phyloP scores from a whole-genome alignment of 805 yeast species.

The Torulaspora delbrueckii region DNA sequence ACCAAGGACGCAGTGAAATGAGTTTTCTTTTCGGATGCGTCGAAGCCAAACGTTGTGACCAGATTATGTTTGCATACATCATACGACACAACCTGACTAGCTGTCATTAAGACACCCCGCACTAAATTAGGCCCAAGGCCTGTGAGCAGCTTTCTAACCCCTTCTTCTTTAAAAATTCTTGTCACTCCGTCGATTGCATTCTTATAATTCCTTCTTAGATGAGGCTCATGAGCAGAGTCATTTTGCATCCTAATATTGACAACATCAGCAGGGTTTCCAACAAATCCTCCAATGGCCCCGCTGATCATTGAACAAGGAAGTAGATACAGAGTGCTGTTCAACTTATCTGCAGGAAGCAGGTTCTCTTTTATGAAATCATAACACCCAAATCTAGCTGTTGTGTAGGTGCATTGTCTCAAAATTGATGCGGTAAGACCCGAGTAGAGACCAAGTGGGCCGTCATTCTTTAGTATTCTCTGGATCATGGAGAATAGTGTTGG shows the following conservation, averaged over 20 bases:
- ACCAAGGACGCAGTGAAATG: constrained; percentile 73
- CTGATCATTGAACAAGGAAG: constrained; percentile 80
- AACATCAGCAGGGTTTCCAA: constrained; percentile 85
- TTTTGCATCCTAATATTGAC: constrained; percentile 90
- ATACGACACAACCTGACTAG: constrained; percentile 84
- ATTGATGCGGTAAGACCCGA: constrained; percentile 73
- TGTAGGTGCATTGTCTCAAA: constrained; percentile 81
- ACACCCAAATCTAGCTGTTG: constrained; percentile 81
- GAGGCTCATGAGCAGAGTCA: constrained; percentile 63
- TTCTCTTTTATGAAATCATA: constrained; percentile 70
- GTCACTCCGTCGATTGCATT: constrained; percentile 74
- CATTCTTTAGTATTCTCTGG: constrained; percentile 11
- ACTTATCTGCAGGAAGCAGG: constrained; percentile 38
- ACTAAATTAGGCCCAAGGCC: constrained; percentile 75
- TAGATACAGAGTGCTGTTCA: constrained; percentile 54
- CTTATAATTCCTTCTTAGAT: constrained; percentile 63
- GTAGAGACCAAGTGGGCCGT: background rate
- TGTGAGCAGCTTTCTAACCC: constrained; percentile 53
- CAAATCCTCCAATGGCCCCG: constrained; percentile 78
- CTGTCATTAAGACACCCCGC: constrained; percentile 84
- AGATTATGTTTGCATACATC: constrained; percentile 65
- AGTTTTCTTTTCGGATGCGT: constrained; percentile 59
- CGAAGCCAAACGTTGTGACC: constrained; percentile 46
- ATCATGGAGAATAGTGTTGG: constrained; percentile 56
- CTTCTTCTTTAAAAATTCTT: constrained; percentile 58